Conservation (phyloP, 2,329 filamentous ascomycete genomes). For the Ophiostoma ips region DNA sequence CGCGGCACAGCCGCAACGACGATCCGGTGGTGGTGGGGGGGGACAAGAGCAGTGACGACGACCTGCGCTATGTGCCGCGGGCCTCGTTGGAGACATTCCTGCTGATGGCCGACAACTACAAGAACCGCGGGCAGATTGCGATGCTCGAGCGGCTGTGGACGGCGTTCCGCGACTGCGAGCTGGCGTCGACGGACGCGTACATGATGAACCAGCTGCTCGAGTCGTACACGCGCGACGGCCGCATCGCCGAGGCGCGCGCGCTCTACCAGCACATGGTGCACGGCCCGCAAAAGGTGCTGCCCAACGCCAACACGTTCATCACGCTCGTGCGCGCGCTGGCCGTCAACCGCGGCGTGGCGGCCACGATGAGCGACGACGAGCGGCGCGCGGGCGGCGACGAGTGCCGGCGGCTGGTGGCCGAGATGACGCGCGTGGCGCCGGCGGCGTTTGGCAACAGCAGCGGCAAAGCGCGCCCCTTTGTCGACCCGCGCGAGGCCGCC, state of each 20-base stretch:
- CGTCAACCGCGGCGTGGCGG: constrained; percentile 31
- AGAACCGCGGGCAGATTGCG: constrained; percentile 42
- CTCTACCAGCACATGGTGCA: constrained; percentile 43
- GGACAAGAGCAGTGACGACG: too few relatives aligned
- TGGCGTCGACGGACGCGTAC: constrained; percentile 51
- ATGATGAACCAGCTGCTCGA: constrained; percentile 70
- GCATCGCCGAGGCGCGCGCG: constrained; percentile 37
- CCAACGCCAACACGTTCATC: constrained; percentile 56
- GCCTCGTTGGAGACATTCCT: constrained; percentile 69
- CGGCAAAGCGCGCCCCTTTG: constrained; percentile 1
- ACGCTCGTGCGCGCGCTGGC: constrained; percentile 49
- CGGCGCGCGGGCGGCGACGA: constrained; percentile 12
- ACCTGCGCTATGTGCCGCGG: constrained; percentile 29
- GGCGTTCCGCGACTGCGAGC: constrained; percentile 47
- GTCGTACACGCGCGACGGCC: constrained; percentile 46
- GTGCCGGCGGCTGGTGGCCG: constrained; percentile 18
- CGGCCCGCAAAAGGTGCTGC: constrained; percentile 27
- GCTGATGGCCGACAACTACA: constrained; percentile 59
- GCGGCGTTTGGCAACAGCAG: background rate
- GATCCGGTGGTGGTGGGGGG: background rate
- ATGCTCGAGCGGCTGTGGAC: constrained; percentile 47
- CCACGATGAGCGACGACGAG: constrained; percentile 1
- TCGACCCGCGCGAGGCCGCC: constrained; percentile 15
- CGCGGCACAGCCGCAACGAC: background rate
- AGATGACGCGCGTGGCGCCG: constrained; percentile 19